Evolutionary conservation across 2,329 filamentous ascomycete genomes (phyloP).

Genomic region (Arthrobotrys conoides): DNA sequence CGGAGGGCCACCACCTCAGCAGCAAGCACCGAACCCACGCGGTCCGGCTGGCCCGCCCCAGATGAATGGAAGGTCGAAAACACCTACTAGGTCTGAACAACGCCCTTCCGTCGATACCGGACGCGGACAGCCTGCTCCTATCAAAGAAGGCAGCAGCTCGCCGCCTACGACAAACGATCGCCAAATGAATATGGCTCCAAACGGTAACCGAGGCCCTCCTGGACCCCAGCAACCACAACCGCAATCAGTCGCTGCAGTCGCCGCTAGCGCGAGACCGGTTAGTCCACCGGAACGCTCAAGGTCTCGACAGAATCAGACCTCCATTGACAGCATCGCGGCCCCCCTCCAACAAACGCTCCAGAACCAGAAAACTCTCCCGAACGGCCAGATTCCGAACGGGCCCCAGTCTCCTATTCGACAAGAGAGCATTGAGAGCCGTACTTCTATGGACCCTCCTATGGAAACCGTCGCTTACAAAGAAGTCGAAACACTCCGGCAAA

Average conservation of each 20-base stretch:
- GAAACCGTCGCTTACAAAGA: conserved; percentile 73
- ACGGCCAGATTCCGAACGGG: conserved; percentile 47
- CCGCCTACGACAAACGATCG: conserved; percentile 61
- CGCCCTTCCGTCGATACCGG: conserved; percentile 68
- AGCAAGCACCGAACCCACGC: conserved; percentile 74
- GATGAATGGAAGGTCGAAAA: conserved; percentile 68
- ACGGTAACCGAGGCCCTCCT: conserved; percentile 46
- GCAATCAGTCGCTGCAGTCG: conserved; percentile 3
- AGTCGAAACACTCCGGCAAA: conserved; percentile 84
- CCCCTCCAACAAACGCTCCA: conserved; percentile 43
- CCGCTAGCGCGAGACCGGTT: conserved; percentile 29
- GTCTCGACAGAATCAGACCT: conserved; percentile 62
- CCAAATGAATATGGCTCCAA: conserved; percentile 20
- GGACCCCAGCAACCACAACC: conserved; percentile 17
- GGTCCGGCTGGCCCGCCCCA: conserved; percentile 54
- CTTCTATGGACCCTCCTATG: conserved; percentile 17
- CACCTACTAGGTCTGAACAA: conserved; percentile 70
- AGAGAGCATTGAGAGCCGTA: conserved; percentile 38
- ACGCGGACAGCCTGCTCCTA: conserved; percentile 33
- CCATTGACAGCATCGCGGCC: conserved; percentile 48
- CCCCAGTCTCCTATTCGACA: conserved; percentile 48
- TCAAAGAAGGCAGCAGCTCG: conserved; percentile 45
- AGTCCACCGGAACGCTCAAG: conserved; percentile 62
- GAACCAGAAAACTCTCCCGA: conserved; percentile 41
- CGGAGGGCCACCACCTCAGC: conserved; percentile 76